Evolutionary conservation across 441 rosid genomes (phyloP), one percentile per base, ranked within the genome.

Genomic region (Dalechampia spathulata): DNA sequence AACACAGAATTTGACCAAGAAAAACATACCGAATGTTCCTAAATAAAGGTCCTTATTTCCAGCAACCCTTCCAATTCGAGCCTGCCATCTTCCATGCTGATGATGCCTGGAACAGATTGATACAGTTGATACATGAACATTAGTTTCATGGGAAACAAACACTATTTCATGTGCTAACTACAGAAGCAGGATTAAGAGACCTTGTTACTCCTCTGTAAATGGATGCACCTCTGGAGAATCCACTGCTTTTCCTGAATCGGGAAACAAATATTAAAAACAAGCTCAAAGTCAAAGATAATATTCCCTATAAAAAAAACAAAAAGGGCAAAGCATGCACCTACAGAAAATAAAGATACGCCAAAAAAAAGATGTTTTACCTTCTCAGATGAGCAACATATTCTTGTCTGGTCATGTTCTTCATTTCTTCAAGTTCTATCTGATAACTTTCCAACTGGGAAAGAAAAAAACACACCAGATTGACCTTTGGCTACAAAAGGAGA

Each of bases 61-160:
- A 1, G 97, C 99, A 32, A 93, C 97, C 65, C 99, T 76, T 17
- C 99, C 99, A 0, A 92, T 92, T 63, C 99, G 72, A 61, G 99
- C 97, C 63, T 92, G 99, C 99, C 99, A 92, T 77, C 99, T 83
- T 61, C 99, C 99, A 73, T 92, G 99, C 54, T 92, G 99, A 46
- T 92, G 99, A 68, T 92, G 99, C 50, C 99, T 88, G 75, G 23
- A 23, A 49, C 42, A 57, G 21, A 58, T 26, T 48, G 34, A 25
- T 23, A 11, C 61, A 50, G 20, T 6, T 36, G 10, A 54, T 34
- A 55, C n/a, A n/a, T 23, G 58, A 26, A 49, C 7, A 5, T 5
- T 1, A 56, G 49, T 6, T 45, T 52, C 23, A 40, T 19, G 25
- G 25, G 40, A 44, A 39, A n/a, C 1, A 48, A 13, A 20, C n/a